Base-by-base conservation (phyloP, 2,329 filamentous ascomycete genomes). In the Colletotrichum sp. region DNA sequence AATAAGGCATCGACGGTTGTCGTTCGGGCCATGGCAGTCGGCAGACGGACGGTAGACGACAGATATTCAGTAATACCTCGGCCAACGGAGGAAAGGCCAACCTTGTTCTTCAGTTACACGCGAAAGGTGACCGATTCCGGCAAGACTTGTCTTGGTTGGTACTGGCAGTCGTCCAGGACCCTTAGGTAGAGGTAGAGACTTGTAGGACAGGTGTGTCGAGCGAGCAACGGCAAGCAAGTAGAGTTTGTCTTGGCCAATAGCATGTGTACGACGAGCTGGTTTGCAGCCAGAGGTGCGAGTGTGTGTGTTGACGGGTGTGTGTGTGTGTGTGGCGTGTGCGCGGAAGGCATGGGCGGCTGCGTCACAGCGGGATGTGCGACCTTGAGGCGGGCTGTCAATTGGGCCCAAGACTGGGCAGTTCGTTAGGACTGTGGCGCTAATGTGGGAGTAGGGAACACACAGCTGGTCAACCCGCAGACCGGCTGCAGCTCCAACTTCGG, bases 381-480 rank as follows among this genome's bases (percentile, higher is more conserved):
- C 39, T 52, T 36, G 60, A 55, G 52, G 68, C 62, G 62, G 68
- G 24, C 32, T 69, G 73, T 76, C 57, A 69, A 73, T 60, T 76
- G 64, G 70, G 63, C 34, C 69, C 28, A 30, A 69, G 69, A 60
- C 70, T 52, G n/a, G 55, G 69, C 63, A 60, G 72, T 72, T 75
- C 72, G 72, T 72, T n/a, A 73, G 34, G 44, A 69, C 44, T 72
- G 55, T 39, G 26, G 73, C 73, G 73, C 73, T 76, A 76, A 76
- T 76, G 73, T 76, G 73, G 69, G 64, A 55, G 18, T 44, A 76
- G 70, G 70, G 26, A 72, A 72, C 62, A 62, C 69, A 69, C 73
- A 76, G 70, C 70, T 69, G 34, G 26, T 49, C 62, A 75, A 63
- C 52, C 60, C 69, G 60, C 72, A 72, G 68, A 70, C 55, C 36